Evolutionary conservation across 352 stramenopile species (phyloP), one percentile per base, ranked within the genome.

Genomic region (Stephanocyclus meneghinianus): DNA sequence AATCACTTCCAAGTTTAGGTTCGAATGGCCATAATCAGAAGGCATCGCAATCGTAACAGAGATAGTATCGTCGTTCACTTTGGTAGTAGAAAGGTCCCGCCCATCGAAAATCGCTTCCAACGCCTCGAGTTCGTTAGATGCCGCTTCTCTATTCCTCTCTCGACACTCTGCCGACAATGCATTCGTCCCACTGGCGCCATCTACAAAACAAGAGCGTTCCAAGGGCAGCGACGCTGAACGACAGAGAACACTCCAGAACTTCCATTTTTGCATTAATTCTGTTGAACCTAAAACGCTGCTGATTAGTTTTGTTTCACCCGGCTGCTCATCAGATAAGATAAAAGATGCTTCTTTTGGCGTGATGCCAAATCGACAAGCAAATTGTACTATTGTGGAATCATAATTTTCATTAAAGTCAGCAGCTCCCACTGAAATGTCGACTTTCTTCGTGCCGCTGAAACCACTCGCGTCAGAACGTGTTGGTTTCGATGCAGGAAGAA

Each of bases 91-190:
- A 50, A 76, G 73, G 18, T 79, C 70, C 21, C 70, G 70, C 5
- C 55, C 47, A 18, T 77, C 66, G 81, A 89, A 91, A 59, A 92
- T 94, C 10, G 86, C 84, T 66, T 84, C 59, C 37, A 94, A 68
- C 2, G 87, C 86, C 69, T 93, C 87, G 29, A 65, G 56, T 64
- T 81, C 79, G 68, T 85, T 71, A 51, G 40, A 21, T 42, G 74
- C 62, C 51, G 68, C 62, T 30, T 83, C 78, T 61, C 60, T 50
- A 55, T 80, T 86, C 44, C 69, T 55, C 56, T 59, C 1, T 51
- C 48, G 56, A 26, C 75, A 65, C 11, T 78, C 71, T 21, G 74
- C 61, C 21, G 67, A 66, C 21, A 76, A 40, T 8, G 29, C 37
- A 37, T 42, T n/a, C 3, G 47, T 56, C 8, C 18, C 62, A 71